Evolutionary conservation across 1,284 basidiomycete species (phyloP), one percentile per base, ranked within the genome.

Genomic region (Rhodotorula glutinis): DNA sequence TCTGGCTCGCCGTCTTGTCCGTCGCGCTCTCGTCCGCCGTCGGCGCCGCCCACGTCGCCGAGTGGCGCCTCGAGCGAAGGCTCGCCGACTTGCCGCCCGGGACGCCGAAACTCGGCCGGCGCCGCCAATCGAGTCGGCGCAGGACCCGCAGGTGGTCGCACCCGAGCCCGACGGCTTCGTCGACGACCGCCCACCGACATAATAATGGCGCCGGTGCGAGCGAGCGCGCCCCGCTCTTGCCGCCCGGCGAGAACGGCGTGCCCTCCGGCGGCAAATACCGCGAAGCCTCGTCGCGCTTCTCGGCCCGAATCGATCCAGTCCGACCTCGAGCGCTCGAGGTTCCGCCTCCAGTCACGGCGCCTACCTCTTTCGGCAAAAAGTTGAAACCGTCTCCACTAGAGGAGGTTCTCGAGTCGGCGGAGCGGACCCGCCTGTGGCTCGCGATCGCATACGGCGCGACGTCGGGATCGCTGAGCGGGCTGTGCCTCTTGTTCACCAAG

Each of bases 401-500:
- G 5, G 56, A n/a, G 21, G 30, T 33, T 11, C 56, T 47, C 13
- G 29, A 25, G 7, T 4, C 13, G 29, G 29, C 29, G 30, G 56
- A 57, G 4, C 44, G 56, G 40, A 88, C 85, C 2, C 84, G 86
- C 13, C 80, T 91, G 1, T 80, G 88, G 54, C 81, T 94, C 29
- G 89, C 92, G 3, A 84, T 95, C 51, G 90, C 91, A 0, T 98
- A 92, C 78, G 90, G 92, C 14, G 91, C 91, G 2, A 86, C 88
- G 53, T 92, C 90, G 2, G 94, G 93, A 0, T 92, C 92, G n/a
- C 82, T 97, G 23, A 92, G 90, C 1, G 94, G 93, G 38, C 89
- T 96, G 84, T 96, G 92, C 76, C 82, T 98, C 49, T 82, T 98
- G 10, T 90, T 97, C 68, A 93, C 94, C 43, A 98, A 98, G 81